These are phyloP conservation scores for Ogataea zsoltii DNA, from an alignment of 805 yeast genomes.

Conservation along the genomic window DNA sequence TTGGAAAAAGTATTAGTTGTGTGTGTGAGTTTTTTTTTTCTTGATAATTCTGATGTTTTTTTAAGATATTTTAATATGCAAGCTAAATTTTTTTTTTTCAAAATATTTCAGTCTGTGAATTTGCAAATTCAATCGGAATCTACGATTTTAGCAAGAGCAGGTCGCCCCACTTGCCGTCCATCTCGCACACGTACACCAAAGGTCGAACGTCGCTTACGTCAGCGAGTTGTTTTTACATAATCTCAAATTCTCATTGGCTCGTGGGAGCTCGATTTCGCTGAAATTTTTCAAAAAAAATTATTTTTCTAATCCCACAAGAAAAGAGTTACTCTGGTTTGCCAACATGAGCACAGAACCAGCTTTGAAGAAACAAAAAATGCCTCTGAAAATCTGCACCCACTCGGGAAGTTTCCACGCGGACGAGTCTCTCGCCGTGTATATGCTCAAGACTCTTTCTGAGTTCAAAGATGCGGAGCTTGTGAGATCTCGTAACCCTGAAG, in stretches of 20 bases:
- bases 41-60: too few species aligned
- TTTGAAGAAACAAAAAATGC: constrained; percentile 28
- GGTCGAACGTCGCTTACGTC: too few species aligned
- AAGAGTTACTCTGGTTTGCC: not conserved
- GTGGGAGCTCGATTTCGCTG: not conserved
- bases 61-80: too few species aligned
- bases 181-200: too few species aligned
- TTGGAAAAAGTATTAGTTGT: not conserved
- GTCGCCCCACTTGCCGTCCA: too few species aligned
- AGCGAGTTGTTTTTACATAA: not conserved
- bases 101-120: too few species aligned
- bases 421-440: constrained; percentile 89
- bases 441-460: constrained; percentile 72
- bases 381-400: constrained; percentile 76
- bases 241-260: constrained; percentile 2
- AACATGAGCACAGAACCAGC: constrained; percentile 6
- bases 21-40: too few species aligned
- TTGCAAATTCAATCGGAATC: too few species aligned
- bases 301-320: not conserved
- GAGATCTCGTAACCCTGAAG: constrained; percentile 80
- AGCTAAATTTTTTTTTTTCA: too few species aligned
- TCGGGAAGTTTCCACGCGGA: constrained; percentile 97
- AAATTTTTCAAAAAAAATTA: constrained; percentile 1
- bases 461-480: constrained; percentile 66
- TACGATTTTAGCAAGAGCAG: too few species aligned